Conservation (phyloP, 169 alveolate species). For the Cryptosporidium sp. region DNA sequence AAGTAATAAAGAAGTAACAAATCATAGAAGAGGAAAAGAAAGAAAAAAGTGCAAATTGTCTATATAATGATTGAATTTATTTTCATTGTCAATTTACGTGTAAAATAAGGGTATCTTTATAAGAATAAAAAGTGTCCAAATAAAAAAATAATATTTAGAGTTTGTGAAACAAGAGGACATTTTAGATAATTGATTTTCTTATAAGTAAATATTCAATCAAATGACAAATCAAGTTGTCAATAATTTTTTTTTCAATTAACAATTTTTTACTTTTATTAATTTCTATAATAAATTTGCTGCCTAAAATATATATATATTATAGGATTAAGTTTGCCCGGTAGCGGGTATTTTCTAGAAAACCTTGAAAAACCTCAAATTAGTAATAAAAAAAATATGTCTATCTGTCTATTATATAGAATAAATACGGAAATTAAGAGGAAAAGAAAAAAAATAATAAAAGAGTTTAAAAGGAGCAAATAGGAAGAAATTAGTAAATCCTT, state of each 20-base stretch:
- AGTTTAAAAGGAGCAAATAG: not conserved
- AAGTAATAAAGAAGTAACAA: not conserved
- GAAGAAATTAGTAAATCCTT: not conserved
- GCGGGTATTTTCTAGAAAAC: conserved; percentile 21
- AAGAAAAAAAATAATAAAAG: not conserved
- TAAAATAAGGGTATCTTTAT: not conserved
- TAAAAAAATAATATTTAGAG: too few species aligned
- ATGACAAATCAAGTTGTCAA: not conserved
- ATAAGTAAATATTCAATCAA: not conserved
- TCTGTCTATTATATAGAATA: conserved; percentile 12
- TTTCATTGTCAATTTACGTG: too few species aligned
- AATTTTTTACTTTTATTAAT: too few species aligned
- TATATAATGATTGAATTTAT: too few species aligned
- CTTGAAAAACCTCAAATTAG: conserved; percentile 2
- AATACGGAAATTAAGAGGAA: not conserved
- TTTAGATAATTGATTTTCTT: too few species aligned
- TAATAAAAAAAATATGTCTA: conserved; percentile 37
- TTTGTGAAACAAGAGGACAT: not conserved
- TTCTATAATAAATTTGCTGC: not conserved
- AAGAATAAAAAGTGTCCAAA: not conserved
- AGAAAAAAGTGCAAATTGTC: not conserved
- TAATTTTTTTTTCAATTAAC: too few species aligned
- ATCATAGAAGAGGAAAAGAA: not conserved
- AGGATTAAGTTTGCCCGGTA: conserved; percentile 10
- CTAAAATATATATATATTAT: too few species aligned